These are phyloP conservation scores for Thraustochytrium striatum DNA, from an alignment of 352 stramenopile genomes.

Conservation along the genomic window DNA sequence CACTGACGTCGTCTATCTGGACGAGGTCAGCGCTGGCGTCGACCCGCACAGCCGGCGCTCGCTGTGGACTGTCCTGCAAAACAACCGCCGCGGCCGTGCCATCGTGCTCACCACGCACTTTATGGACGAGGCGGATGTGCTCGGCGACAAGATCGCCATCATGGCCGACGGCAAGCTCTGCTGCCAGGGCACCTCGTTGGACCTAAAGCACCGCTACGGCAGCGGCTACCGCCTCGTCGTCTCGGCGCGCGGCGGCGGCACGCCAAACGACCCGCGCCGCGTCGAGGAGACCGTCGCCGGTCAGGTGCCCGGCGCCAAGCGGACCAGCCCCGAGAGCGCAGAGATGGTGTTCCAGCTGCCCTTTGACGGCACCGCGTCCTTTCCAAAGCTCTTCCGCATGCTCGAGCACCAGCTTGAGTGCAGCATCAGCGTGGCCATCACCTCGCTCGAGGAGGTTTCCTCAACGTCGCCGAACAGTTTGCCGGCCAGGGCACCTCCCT, in stretches of 20 bases:
- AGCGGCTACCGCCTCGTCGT: slow-evolving; percentile 50
- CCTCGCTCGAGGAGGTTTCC: slow-evolving; percentile 98
- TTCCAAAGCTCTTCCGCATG: slow-evolving; percentile 79
- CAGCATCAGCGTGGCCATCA: slow-evolving; percentile 89
- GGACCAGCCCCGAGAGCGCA: slow-evolving; percentile 82
- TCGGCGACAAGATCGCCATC: slow-evolving; percentile 68
- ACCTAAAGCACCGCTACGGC: slow-evolving; percentile 54
- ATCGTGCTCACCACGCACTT: slow-evolving; percentile 91
- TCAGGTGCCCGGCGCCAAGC: slow-evolving; percentile 62
- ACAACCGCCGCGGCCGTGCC: slow-evolving; percentile 69
- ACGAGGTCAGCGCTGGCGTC: slow-evolving; percentile 88
- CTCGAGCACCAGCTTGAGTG: slow-evolving; percentile 65
- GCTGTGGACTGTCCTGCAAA: slow-evolving; percentile 86
- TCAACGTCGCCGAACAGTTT: slow-evolving; percentile 75
- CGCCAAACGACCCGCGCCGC: no score
- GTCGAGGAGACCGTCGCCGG: neutral
- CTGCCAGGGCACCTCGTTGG: slow-evolving; percentile 48
- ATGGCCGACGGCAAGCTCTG: slow-evolving; percentile 59
- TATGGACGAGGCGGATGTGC: slow-evolving; percentile 78
- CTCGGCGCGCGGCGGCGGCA: slow-evolving; percentile 21
- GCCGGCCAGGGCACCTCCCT: neutral
- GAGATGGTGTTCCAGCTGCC: slow-evolving; percentile 92
- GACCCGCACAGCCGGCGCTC: slow-evolving; percentile 87
- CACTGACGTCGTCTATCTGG: slow-evolving; percentile 77
- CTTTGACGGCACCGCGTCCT: slow-evolving; percentile 65